A percentile compares a stretch with the other conserved stretches of the same genome.
Conservation (phyloP, 1,284 basidiomycete genomes). For the Cryptococcus sp. region DNA sequence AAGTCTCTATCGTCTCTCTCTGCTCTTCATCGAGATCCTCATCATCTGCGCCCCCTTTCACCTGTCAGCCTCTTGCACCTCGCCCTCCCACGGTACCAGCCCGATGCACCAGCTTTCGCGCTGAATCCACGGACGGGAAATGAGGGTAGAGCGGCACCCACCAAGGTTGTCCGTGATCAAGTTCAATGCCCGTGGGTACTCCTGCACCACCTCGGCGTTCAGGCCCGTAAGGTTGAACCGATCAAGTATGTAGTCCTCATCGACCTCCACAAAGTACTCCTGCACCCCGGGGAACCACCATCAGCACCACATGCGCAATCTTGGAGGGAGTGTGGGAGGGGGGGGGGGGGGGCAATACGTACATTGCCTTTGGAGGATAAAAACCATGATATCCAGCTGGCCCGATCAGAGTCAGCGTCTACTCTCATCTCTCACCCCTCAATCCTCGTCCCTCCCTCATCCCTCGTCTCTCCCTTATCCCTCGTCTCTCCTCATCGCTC, state of each 20-base stretch:
- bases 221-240: slow-evolving; percentile 97
- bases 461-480: no score
- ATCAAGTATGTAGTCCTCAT: slow-evolving; percentile 98
- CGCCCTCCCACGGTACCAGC: no score
- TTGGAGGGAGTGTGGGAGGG: not conserved
- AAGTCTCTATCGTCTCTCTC: slow-evolving; percentile 66
- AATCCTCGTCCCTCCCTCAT: no score
- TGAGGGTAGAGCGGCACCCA: slow-evolving; percentile 46
- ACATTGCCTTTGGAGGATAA: slow-evolving; percentile 67
- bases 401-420: not conserved
- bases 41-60: slow-evolving; percentile 41
- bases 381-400: slow-evolving; percentile 98
- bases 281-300: slow-evolving; percentile 9
- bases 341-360: slow-evolving; percentile 6
- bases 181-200: slow-evolving; percentile 90
- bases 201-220: slow-evolving; percentile 86
- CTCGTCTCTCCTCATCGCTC: no score
- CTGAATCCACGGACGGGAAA: no score
- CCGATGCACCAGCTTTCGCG: no score
- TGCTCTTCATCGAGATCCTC: slow-evolving; percentile 54
- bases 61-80: not conserved
- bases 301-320: no score
- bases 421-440: not conserved
- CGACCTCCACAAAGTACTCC: slow-evolving; percentile 99
- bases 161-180: slow-evolving; percentile 86